Evolutionary conservation across 2,329 filamentous ascomycete species (phyloP).

Genomic region (Diaporthe ilicicola): DNA sequence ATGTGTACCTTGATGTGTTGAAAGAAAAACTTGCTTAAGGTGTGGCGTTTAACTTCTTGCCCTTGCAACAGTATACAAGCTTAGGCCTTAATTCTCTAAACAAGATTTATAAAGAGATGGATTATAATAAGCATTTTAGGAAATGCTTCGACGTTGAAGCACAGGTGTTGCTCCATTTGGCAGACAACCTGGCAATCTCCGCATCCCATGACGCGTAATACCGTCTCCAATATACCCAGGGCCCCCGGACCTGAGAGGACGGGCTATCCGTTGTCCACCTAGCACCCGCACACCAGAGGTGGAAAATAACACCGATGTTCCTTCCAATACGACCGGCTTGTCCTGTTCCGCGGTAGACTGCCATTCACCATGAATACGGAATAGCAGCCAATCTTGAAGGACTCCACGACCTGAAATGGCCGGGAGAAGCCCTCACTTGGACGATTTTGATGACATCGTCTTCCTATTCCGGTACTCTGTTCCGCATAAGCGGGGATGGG

Average conservation of each 20-base stretch:
- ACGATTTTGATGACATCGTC: not conserved
- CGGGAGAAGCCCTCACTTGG: not conserved
- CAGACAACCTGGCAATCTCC: not conserved
- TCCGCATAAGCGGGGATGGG: not conserved
- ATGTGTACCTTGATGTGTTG: no score
- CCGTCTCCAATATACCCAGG: not conserved
- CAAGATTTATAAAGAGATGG: no score
- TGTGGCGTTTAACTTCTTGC: no score
- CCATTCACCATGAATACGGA: slow-evolving; percentile 1
- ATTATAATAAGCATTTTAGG: no score
- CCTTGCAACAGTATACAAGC: no score
- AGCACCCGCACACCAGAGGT: not conserved
- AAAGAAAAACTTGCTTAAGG: no score
- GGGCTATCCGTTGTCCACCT: not conserved
- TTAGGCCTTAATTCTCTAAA: no score
- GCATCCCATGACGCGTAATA: slow-evolving; percentile 1
- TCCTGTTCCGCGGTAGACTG: not conserved
- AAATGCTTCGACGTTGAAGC: not conserved
- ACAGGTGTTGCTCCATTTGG: not conserved
- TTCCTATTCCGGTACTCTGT: not conserved
- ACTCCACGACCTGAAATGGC: not conserved
- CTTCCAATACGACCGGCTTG: not conserved
- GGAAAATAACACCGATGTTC: not conserved
- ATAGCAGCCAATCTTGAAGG: not conserved
- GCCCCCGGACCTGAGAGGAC: not conserved